These are phyloP conservation scores for Phanerochaete sordida DNA, from an alignment of 768 basidiomycete species.

Conservation along the genomic window DNA sequence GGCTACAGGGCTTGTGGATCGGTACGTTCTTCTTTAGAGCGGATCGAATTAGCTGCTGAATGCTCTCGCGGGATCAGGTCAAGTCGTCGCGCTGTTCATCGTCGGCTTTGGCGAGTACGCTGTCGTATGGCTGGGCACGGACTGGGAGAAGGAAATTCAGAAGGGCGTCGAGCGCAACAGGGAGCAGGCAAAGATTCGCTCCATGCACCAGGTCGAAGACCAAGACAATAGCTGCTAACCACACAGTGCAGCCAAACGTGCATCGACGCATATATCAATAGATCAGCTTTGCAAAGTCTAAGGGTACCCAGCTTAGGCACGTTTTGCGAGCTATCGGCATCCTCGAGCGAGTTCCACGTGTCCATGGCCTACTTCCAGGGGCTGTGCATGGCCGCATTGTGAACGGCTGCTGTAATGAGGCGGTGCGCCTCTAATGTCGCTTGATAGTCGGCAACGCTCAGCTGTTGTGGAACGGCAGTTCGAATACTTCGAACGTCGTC, in stretches of 20 bases:
- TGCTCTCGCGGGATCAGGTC: slow-evolving; percentile 44
- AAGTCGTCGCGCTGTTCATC: slow-evolving; percentile 67
- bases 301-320: no score
- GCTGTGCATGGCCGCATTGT: no score
- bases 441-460: not conserved
- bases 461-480: not conserved
- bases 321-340: no score
- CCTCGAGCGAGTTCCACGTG: no score
- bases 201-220: slow-evolving; percentile 4
- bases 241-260: not conserved
- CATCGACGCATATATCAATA: no score
- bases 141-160: slow-evolving; percentile 45
- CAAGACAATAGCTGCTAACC: not conserved
- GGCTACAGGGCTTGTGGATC: slow-evolving; percentile 51
- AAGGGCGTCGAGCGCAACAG: slow-evolving; percentile 34
- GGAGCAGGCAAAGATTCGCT: slow-evolving; percentile 23
- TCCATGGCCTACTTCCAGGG: no score
- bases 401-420: no score
- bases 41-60: not conserved
- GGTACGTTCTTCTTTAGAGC: slow-evolving; percentile 25
- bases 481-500: not conserved
- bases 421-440: not conserved
- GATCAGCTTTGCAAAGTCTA: no score
- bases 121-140: slow-evolving; percentile 52
- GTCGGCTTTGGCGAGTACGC: slow-evolving; percentile 68